A percentile compares a stretch with the other conserved stretches of the same genome.
Conservation (phyloP, 257 asterid species). For the Penstemon eatonii region DNA sequence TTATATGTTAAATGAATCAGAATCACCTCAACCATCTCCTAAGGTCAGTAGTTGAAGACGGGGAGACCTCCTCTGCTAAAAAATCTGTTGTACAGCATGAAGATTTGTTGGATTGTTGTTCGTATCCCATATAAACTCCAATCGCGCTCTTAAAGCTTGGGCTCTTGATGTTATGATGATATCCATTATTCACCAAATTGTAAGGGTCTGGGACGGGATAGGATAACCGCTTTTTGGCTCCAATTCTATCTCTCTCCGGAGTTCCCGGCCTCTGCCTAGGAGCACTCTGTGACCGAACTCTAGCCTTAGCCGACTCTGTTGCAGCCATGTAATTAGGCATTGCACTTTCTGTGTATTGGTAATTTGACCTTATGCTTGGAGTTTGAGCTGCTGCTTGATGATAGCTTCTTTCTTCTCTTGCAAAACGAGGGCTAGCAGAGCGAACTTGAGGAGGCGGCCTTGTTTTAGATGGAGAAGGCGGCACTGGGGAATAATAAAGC, state of each 20-base stretch:
- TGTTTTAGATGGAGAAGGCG: conserved; percentile 39
- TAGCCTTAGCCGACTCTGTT: conserved; percentile 45
- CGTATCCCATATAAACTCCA: conserved; percentile 27
- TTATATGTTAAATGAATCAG: not conserved
- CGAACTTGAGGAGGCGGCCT: conserved; percentile 37
- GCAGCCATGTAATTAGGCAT: conserved; percentile 52
- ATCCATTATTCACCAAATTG: not conserved
- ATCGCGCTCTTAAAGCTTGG: conserved; percentile 41
- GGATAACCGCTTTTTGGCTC: conserved; percentile 38
- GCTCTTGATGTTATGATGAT: conserved; percentile 24
- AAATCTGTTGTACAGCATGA: conserved; percentile 32
- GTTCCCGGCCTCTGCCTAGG: conserved; percentile 44
- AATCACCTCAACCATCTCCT: conserved; percentile 38
- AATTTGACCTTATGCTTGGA: conserved; percentile 37
- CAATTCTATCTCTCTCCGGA: conserved; percentile 42
- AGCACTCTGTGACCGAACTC: conserved; percentile 44
- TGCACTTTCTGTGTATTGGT: conserved; percentile 16
- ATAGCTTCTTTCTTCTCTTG: conserved; percentile 32
- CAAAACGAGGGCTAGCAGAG: conserved; percentile 41
- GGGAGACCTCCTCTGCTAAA: conserved; percentile 39
- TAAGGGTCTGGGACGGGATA: conserved; percentile 34
- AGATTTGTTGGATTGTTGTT: conserved; percentile 45
- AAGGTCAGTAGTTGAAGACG: conserved; percentile 38
- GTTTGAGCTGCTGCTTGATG: conserved; percentile 29
- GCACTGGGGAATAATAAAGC: conserved; percentile 21